Conservation (phyloP, 2,329 filamentous ascomycete genomes). For the Pseudovirgaria hyperparasitica region DNA sequence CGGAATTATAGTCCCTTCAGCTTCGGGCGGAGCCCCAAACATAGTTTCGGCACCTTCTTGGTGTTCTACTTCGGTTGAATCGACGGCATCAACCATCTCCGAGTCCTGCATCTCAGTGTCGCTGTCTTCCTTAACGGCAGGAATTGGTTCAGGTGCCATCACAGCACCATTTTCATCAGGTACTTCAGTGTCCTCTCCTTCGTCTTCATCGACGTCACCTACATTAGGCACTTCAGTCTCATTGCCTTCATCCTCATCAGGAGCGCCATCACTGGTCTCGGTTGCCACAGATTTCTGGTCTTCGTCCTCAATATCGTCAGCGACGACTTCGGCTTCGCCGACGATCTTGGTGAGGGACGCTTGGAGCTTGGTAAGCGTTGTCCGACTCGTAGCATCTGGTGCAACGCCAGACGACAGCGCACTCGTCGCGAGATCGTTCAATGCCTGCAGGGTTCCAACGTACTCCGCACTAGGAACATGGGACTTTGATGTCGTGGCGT, state of each 20-base stretch:
- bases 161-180: conserved; percentile 20
- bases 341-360: conserved; percentile 40
- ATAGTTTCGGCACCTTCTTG: conserved; percentile 19
- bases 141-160: too few relatives aligned
- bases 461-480: conserved; percentile 9
- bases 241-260: conserved; percentile 2
- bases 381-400: conserved; percentile 38
- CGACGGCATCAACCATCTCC: too few relatives aligned
- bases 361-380: conserved; percentile 42
- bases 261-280: conserved; percentile 5
- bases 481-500: conserved; percentile 21
- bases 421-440: conserved; percentile 34
- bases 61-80: too few relatives aligned
- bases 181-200: conserved; percentile 26
- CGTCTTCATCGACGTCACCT: conserved; percentile 9
- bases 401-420: conserved; percentile 37
- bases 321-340: conserved; percentile 16
- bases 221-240: not conserved
- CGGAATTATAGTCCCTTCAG: not conserved
- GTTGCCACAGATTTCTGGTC: conserved; percentile 5
- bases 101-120: too few relatives aligned
- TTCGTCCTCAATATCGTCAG: conserved; percentile 9
- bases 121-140: too few relatives aligned
- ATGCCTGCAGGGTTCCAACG: conserved; percentile 13
- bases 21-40: not conserved